A percentile compares a stretch with the other conserved stretches of the same genome.
These are phyloP conservation scores for Fusarium tanahbumbuense DNA, from an alignment of 2,329 filamentous ascomycete genomes.

Conservation along the genomic window DNA sequence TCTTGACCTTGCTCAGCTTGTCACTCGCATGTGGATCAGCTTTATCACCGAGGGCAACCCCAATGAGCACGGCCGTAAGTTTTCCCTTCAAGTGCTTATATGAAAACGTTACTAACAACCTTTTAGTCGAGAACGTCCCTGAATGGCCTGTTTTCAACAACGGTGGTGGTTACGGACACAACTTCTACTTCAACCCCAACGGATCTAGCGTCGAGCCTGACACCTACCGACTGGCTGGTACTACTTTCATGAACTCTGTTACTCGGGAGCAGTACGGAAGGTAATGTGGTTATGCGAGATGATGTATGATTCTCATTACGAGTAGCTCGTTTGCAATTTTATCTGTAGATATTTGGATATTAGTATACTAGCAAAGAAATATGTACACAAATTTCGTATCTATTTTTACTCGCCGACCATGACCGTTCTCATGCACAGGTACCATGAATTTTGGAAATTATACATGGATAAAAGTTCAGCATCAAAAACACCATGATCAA, in stretches of 20 bases:
- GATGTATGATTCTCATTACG: not conserved
- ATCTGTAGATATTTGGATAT: not conserved
- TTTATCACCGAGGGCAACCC: constrained; percentile 55
- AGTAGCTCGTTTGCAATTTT: not conserved
- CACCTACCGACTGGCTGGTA: constrained; percentile 36
- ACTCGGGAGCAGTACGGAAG: constrained; percentile 32
- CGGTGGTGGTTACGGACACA: constrained; percentile 37
- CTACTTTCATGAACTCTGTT: constrained; percentile 38
- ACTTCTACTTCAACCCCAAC: constrained; percentile 42
- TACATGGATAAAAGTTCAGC: not conserved
- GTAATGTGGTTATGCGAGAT: not conserved
- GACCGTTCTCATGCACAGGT: too few relatives aligned
- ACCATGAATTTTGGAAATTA: too few relatives aligned
- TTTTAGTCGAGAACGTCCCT: constrained; percentile 17
- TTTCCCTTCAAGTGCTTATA: accelerated
- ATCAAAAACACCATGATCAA: not conserved
- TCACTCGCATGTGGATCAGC: constrained; percentile 52
- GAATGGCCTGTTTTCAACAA: constrained; percentile 36
- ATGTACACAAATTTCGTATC: not conserved
- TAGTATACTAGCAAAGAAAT: not conserved
- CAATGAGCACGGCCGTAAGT: constrained; percentile 47
- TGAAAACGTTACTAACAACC: not conserved
- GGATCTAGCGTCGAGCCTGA: constrained; percentile 29
- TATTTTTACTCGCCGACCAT: too few relatives aligned
- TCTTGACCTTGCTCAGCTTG: constrained; percentile 55